Base-by-base conservation (phyloP, 257 asterid genomes). In the Solanum ahanhuiri region DNA sequence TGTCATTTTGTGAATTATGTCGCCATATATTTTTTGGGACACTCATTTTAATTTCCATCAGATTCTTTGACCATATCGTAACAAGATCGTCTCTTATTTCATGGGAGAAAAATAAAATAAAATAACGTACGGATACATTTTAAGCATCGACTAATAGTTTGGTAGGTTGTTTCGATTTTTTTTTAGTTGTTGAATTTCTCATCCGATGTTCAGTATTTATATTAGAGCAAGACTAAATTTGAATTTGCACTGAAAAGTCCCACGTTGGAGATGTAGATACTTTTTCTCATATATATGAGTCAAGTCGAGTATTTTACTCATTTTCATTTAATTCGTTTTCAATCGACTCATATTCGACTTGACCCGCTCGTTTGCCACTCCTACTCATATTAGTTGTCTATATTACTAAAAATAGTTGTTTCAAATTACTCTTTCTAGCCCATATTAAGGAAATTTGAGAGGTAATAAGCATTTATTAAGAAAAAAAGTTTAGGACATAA, bases 1-100 rank as follows among this genome's bases (percentile, higher is more conserved):
- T 76, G 89, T 88, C 90, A 90, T 89, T 79, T 87, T 85, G 43
- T 41, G 37, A 48, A 83, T 39, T 69, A 86, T 90, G 90, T 85
- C 87, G 91, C 86, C 89, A 90, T 64, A 6, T 31, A 11, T 17
- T 2, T 10, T 66, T 43, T 30, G 71, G 75, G 25, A 83, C 41
- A 35, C 37, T 23, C 37, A 7, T 45, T 4, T 43, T 76, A 33
- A 37, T 6, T 3, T 45, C 25, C 60, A 39, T 7, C 58, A 76
- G 64, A 79, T 43, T 28, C 66, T 43, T n/a, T 41, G 12, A 28
- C 28, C 3, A 45, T 15, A 45, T 28, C 64, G 37, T 77, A 25
- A 28, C 39, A 12, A 4, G 35, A 15, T 51, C n/a, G 9, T 43
- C 41, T 31, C 63, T 14, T 14, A 15, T 79, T 14, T 79, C 83